phyloP scores from a whole-genome alignment of 164 flowering plant genomes.

The Magnolia changhungtana region DNA sequence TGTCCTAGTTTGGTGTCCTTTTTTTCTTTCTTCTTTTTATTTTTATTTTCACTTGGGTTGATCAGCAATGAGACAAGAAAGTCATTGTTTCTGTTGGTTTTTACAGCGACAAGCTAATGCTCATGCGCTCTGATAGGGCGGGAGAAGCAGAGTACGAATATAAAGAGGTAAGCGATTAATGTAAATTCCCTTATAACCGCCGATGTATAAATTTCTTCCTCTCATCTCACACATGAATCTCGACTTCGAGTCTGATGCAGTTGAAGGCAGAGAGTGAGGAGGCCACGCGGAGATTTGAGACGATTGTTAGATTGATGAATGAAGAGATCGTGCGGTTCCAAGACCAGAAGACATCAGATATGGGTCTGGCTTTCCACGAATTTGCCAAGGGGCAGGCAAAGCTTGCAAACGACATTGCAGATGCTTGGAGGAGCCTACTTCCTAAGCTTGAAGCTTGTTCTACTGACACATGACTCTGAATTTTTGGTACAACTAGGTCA shows the following conservation, averaged over 20 bases:
- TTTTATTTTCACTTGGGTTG: background rate
- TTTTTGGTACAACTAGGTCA: background rate
- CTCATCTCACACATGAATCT: background rate
- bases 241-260: slow-evolving; percentile 30
- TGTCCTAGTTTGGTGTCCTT: background rate
- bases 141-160: slow-evolving; percentile 57
- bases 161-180: slow-evolving; percentile 45
- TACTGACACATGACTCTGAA: slow-evolving; percentile 5
- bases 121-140: slow-evolving; percentile 71
- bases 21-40: background rate
- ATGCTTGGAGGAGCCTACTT: slow-evolving; percentile 83
- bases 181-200: background rate
- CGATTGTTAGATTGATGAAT: slow-evolving; percentile 65
- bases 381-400: slow-evolving; percentile 81
- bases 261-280: slow-evolving; percentile 74
- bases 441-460: slow-evolving; percentile 88
- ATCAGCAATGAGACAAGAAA: background rate
- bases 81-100: slow-evolving; percentile 12
- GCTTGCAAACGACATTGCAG: slow-evolving; percentile 74
- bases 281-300: slow-evolving; percentile 71
- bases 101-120: slow-evolving; percentile 80
- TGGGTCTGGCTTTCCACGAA: slow-evolving; percentile 88
- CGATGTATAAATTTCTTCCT: no score
- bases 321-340: slow-evolving; percentile 85
- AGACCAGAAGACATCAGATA: slow-evolving; percentile 77